Evolutionary conservation across 768 basidiomycete genomes (phyloP).

Genomic region (Hygrocybe punicea): DNA sequence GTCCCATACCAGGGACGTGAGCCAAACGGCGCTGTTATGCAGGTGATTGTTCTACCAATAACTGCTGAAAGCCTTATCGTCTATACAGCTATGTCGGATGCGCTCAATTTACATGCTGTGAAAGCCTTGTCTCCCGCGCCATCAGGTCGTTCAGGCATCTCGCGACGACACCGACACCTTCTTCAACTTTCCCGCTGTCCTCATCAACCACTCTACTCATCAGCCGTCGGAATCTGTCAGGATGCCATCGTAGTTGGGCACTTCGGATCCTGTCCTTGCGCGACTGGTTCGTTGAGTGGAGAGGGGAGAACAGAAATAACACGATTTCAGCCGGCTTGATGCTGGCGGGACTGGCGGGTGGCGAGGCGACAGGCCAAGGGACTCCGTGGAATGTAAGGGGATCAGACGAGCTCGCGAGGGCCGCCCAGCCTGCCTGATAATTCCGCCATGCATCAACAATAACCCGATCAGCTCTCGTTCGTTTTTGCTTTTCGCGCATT

Average conservation of each 20-base stretch:
- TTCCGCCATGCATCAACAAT: slow-evolving; percentile 54
- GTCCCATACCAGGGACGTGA: too few relatives aligned
- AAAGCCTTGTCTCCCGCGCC: slow-evolving; percentile 35
- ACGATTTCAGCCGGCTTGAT: slow-evolving; percentile 54
- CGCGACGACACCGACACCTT: slow-evolving; percentile 62
- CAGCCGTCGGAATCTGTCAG: slow-evolving; percentile 66
- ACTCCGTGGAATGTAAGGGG: slow-evolving; percentile 56
- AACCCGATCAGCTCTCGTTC: slow-evolving; percentile 24
- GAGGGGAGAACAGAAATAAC: slow-evolving; percentile 60
- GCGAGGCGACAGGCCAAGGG: slow-evolving; percentile 63
- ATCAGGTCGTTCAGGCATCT: slow-evolving; percentile 66
- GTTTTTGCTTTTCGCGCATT: slow-evolving; percentile 39
- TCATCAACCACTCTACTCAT: slow-evolving; percentile 48
- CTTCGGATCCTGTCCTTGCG: slow-evolving; percentile 63
- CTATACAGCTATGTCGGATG: too few relatives aligned
- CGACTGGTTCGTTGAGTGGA: slow-evolving; percentile 56
- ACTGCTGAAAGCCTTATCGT: too few relatives aligned
- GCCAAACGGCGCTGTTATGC: too few relatives aligned
- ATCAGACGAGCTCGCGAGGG: slow-evolving; percentile 44
- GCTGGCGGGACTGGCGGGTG: slow-evolving; percentile 45
- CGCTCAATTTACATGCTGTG: not conserved
- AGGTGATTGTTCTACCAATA: too few relatives aligned
- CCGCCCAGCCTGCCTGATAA: slow-evolving; percentile 68
- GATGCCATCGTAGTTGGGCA: slow-evolving; percentile 77
- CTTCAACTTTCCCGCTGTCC: slow-evolving; percentile 54